A percentile compares a stretch with the other conserved stretches of the same genome.
Evolutionary conservation across 805 yeast species (phyloP).

Genomic region (Zygosaccharomyces kombuchaensis): DNA sequence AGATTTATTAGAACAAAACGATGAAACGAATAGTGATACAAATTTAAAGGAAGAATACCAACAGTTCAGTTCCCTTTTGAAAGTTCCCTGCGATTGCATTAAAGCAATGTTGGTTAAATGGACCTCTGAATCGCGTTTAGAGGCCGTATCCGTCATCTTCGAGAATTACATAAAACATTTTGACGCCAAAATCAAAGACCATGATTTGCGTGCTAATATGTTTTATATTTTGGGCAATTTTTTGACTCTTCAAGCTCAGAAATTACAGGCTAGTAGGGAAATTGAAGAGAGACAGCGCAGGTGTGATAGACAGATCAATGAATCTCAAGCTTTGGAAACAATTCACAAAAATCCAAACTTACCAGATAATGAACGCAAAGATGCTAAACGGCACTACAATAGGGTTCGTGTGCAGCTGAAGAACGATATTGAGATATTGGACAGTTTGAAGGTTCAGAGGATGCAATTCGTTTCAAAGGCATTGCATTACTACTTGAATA

Average conservation of each 20-base stretch:
- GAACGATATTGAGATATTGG: slow-evolving; percentile 47
- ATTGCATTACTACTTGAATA: slow-evolving; percentile 52
- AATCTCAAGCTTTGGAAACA: slow-evolving; percentile 45
- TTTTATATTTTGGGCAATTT: slow-evolving; percentile 65
- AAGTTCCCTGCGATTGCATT: slow-evolving; percentile 24
- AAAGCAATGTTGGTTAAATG: slow-evolving; percentile 55
- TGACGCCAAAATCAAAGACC: slow-evolving; percentile 17
- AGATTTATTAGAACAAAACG: slow-evolving; percentile 20
- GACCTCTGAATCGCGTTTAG: slow-evolving; percentile 68
- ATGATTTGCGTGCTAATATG: slow-evolving; percentile 40
- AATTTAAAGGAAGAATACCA: not conserved
- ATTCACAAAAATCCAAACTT: slow-evolving; percentile 41
- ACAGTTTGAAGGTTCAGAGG: slow-evolving; percentile 37
- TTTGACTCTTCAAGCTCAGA: slow-evolving; percentile 60
- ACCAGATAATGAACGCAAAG: slow-evolving; percentile 44
- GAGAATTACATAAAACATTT: slow-evolving; percentile 47
- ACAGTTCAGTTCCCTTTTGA: slow-evolving; percentile 4
- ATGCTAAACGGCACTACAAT: slow-evolving; percentile 49
- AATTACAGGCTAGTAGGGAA: slow-evolving; percentile 41
- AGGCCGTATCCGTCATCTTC: slow-evolving; percentile 56
- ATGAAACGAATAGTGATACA: not conserved
- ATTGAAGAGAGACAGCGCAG: slow-evolving; percentile 40
- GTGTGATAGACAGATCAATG: slow-evolving; percentile 41
- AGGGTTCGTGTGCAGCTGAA: slow-evolving; percentile 45
- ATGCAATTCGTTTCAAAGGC: slow-evolving; percentile 49